Evolutionary conservation across 2,329 filamentous ascomycete species (phyloP).

Genomic region (Setomelanomma holmii): DNA sequence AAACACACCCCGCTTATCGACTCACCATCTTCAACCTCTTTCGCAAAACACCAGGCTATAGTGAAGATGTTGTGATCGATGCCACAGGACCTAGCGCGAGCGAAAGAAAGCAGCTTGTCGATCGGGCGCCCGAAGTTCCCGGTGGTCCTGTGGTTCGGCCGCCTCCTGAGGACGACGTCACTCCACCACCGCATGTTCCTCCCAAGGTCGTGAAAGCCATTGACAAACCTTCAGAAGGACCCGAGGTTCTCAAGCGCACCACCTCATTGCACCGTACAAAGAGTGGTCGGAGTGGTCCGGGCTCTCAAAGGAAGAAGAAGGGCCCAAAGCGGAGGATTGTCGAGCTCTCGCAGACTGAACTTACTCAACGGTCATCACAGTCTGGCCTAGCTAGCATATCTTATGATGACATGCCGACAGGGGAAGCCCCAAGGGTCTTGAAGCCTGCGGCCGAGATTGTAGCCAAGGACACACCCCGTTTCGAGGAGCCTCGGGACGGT

Average conservation of each 20-base stretch:
- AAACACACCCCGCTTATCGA: slow-evolving; percentile 83
- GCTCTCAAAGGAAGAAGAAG: slow-evolving; percentile 66
- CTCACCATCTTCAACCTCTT: slow-evolving; percentile 96
- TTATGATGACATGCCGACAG: slow-evolving; percentile 28
- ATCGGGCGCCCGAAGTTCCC: slow-evolving; percentile 77
- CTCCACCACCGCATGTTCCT: slow-evolving; percentile 64
- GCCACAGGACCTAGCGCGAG: slow-evolving; percentile 80
- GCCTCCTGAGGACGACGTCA: slow-evolving; percentile 63
- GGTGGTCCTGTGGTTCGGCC: slow-evolving; percentile 81
- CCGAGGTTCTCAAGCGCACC: slow-evolving; percentile 29
- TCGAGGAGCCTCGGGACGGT: slow-evolving; percentile 35
- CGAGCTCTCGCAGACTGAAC: slow-evolving; percentile 60
- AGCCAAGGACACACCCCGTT: slow-evolving; percentile 28
- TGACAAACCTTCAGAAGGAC: slow-evolving; percentile 23
- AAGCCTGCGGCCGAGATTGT: slow-evolving; percentile 18
- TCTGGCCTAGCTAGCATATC: slow-evolving; percentile 39
- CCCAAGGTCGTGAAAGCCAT: slow-evolving; percentile 60
- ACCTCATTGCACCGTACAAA: slow-evolving; percentile 45
- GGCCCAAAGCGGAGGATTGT: slow-evolving; percentile 64
- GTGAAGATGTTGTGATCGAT: slow-evolving; percentile 90
- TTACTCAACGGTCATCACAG: slow-evolving; percentile 39
- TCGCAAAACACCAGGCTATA: slow-evolving; percentile 85
- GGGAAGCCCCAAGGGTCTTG: slow-evolving; percentile 24
- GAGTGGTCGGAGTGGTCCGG: slow-evolving; percentile 44
- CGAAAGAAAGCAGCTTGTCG: slow-evolving; percentile 83